Conservation (phyloP, 2,329 filamentous ascomycete species). For the Alternaria infectoria region DNA sequence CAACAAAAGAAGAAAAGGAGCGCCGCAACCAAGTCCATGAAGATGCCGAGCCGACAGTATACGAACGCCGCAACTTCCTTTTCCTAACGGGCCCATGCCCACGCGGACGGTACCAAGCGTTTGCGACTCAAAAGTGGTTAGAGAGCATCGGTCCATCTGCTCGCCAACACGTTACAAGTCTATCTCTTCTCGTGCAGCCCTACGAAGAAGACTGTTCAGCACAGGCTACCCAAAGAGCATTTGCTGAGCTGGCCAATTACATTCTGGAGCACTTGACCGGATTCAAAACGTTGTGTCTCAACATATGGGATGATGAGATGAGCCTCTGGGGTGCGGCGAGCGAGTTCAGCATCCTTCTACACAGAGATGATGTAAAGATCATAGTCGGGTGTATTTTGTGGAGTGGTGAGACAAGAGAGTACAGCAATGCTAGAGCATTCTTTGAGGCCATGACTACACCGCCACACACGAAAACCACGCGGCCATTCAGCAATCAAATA, state of each 20-base stretch:
- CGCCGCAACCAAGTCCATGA: slow-evolving; percentile 26
- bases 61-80: slow-evolving; percentile 33
- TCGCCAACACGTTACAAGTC: slow-evolving; percentile 22
- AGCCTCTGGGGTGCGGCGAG: slow-evolving; percentile 5
- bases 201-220: slow-evolving; percentile 39
- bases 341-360: slow-evolving; percentile 18
- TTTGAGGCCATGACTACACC: slow-evolving; percentile 1
- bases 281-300: slow-evolving; percentile 24
- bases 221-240: slow-evolving; percentile 17
- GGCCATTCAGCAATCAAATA: background rate
- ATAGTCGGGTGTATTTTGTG: slow-evolving; percentile 9
- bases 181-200: slow-evolving; percentile 33
- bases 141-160: slow-evolving; percentile 18
- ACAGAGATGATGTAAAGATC: slow-evolving; percentile 13
- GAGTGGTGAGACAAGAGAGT: slow-evolving; percentile 2
- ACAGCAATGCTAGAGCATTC: slow-evolving; percentile 6
- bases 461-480: background rate
- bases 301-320: slow-evolving; percentile 22
- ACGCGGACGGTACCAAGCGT: slow-evolving; percentile 42
- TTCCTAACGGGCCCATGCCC: slow-evolving; percentile 40
- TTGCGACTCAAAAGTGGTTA: slow-evolving; percentile 38
- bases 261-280: slow-evolving; percentile 17
- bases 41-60: slow-evolving; percentile 34
- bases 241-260: slow-evolving; percentile 24
- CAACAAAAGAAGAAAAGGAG: slow-evolving; percentile 21